These are phyloP conservation scores for Secale cereale DNA, from an alignment of 176 grass and related monocot species.

Conservation along the genomic window DNA sequence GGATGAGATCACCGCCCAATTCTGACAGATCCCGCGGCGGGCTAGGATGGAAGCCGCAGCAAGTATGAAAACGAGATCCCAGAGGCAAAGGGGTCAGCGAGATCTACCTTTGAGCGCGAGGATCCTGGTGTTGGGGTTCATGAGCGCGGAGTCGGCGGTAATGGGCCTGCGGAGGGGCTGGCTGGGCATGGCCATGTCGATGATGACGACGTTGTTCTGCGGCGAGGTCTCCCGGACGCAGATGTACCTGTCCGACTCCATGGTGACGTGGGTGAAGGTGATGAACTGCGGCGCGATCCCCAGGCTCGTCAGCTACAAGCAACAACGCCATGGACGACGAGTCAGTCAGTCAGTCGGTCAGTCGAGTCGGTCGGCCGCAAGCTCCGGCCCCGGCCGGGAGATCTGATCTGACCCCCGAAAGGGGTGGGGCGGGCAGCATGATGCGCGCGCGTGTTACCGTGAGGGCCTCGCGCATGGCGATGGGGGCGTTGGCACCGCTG, in stretches of 20 bases:
- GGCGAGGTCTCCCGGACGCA: constrained; percentile 98
- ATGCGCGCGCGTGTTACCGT: constrained; percentile 44
- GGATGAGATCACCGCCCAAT: background rate
- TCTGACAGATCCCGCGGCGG: background rate
- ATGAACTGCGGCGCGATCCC: constrained; percentile 96
- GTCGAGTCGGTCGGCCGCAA: too few relatives aligned
- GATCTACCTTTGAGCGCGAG: constrained; percentile 98
- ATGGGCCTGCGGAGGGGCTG: constrained; percentile 94
- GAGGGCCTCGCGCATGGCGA: constrained; percentile 89
- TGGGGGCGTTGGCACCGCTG: constrained; percentile 93
- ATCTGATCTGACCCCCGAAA: too few relatives aligned
- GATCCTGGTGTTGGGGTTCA: constrained; percentile 97
- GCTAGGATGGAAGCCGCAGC: background rate
- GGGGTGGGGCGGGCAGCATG: background rate
- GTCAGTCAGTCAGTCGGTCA: background rate
- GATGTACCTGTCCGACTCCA: constrained; percentile 98
- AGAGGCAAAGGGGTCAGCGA: background rate
- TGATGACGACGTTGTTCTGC: constrained; percentile 95
- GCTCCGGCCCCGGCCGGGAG: too few relatives aligned
- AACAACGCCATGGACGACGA: background rate
- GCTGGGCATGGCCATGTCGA: constrained; percentile 96
- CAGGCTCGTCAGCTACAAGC: constrained; percentile 77
- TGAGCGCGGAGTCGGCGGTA: constrained; percentile 93
- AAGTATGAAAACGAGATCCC: background rate
- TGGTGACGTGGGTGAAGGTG: constrained; percentile 97